Evolutionary conservation across 2,329 filamentous ascomycete species (phyloP).

Genomic region (Colletotrichum godetiae): DNA sequence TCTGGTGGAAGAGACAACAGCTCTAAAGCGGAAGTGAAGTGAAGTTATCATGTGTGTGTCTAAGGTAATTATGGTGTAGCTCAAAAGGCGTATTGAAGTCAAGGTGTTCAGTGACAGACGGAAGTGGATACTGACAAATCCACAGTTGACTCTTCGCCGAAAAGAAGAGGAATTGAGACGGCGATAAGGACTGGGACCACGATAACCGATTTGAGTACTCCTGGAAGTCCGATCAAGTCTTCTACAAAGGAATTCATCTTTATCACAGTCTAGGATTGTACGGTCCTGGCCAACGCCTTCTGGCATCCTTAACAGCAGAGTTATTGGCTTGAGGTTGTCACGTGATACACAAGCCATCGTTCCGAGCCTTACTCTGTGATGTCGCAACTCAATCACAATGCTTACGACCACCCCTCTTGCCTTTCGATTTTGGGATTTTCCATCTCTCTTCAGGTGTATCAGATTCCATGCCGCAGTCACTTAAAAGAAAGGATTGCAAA

Average conservation of each 20-base stretch:
- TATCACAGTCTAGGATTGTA: not conserved
- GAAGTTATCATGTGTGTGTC: slow-evolving; percentile 7
- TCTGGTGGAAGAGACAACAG: not conserved
- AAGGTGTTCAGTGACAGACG: not conserved
- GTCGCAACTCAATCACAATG: not conserved
- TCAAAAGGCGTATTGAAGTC: not conserved
- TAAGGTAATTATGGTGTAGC: not conserved
- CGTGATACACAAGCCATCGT: not conserved
- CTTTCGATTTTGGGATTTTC: not conserved
- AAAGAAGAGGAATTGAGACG: not conserved
- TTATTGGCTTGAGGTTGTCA: not conserved
- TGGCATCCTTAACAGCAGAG: not conserved
- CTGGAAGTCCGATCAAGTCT: not conserved
- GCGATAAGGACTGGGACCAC: not conserved
- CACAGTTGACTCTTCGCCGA: slow-evolving; percentile 29
- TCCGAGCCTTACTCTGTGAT: not conserved
- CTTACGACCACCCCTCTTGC: not conserved
- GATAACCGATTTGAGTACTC: not conserved
- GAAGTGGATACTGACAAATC: slow-evolving; percentile 23
- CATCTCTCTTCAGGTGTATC: not conserved
- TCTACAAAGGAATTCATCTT: not conserved
- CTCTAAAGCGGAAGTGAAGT: not conserved
- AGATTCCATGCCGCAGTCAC: no score
- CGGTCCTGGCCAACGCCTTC: not conserved
- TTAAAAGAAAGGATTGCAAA: not conserved